phyloP scores from a whole-genome alignment of 2,329 filamentous ascomycete genomes.

The Orbilia ellipsospora region DNA sequence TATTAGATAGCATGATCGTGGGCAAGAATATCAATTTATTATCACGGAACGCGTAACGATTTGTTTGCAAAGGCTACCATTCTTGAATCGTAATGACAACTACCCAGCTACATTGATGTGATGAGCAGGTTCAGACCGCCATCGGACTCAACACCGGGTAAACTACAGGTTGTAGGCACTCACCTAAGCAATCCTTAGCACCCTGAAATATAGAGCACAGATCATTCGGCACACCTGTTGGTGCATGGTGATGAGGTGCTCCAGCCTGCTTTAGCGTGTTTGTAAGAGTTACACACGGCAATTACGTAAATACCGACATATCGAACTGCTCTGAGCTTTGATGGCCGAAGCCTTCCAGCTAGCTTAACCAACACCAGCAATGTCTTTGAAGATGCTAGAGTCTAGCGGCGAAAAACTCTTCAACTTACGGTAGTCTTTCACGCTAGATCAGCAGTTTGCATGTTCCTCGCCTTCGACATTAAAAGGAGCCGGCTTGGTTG shows the following conservation, averaged over 20 bases:
- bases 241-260: no score
- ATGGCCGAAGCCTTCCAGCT: not conserved
- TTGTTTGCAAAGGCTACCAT: not conserved
- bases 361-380: not conserved
- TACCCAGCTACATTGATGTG: not conserved
- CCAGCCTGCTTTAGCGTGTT: not conserved
- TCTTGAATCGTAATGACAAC: no score
- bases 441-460: not conserved
- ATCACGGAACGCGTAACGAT: not conserved
- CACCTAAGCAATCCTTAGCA: no score
- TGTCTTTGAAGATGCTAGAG: not conserved
- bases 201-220: no score
- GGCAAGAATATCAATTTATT: slow-evolving; percentile 14
- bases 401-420: no score
- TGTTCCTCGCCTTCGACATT: not conserved
- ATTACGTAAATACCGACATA: slow-evolving; percentile 38
- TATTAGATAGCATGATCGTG: slow-evolving; percentile 30
- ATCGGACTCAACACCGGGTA: no score
- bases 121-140: not conserved
- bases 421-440: not conserved
- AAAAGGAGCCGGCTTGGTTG: not conserved
- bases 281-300: slow-evolving; percentile 24
- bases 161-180: no score
- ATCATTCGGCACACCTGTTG: no score
- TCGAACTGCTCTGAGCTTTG: no score